These are phyloP conservation scores for Trichoderma brevicompactum DNA, from an alignment of 2,329 filamentous ascomycete species.

Conservation along the genomic window DNA sequence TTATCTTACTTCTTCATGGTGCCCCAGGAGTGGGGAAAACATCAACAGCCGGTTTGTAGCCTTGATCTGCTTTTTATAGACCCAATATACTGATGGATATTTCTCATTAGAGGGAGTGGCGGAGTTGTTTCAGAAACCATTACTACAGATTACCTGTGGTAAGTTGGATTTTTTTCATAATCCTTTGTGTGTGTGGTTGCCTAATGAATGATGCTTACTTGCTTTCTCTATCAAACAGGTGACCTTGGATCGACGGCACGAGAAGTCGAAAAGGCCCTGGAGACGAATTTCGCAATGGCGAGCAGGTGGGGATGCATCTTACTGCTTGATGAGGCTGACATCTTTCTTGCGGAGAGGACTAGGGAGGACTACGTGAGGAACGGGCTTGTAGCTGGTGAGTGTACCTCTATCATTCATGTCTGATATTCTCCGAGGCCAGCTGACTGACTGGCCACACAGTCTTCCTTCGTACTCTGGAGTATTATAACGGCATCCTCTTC, in stretches of 20 bases:
- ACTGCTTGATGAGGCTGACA: slow-evolving; percentile 39
- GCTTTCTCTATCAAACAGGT: slow-evolving; percentile 32
- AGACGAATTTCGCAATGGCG: slow-evolving; percentile 37
- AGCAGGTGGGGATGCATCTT: slow-evolving; percentile 38
- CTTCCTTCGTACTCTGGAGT: slow-evolving; percentile 44
- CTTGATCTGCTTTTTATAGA: not conserved
- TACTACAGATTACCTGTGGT: slow-evolving; percentile 36
- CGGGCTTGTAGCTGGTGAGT: slow-evolving; percentile 41
- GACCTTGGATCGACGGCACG: slow-evolving; percentile 9
- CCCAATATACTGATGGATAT: not conserved
- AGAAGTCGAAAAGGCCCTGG: slow-evolving; percentile 40
- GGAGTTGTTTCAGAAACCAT: slow-evolving; percentile 32
- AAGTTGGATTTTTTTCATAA: not conserved
- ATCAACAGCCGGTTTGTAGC: slow-evolving; percentile 34
- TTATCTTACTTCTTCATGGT: slow-evolving; percentile 43
- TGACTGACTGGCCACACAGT: slow-evolving; percentile 31
- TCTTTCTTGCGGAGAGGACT: slow-evolving; percentile 35
- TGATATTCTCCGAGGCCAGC: too few relatives aligned
- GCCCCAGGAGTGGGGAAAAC: slow-evolving; percentile 43
- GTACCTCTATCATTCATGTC: not conserved
- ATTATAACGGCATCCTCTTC: slow-evolving; percentile 44
- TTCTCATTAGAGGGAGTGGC: slow-evolving; percentile 30
- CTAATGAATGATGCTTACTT: slow-evolving; percentile 22
- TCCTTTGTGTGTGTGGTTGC: too few relatives aligned
- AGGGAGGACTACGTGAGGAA: slow-evolving; percentile 35